These are phyloP conservation scores for Eremothecium gossypii DNA, from an alignment of 1,139 yeast species.

Conservation along the genomic window DNA sequence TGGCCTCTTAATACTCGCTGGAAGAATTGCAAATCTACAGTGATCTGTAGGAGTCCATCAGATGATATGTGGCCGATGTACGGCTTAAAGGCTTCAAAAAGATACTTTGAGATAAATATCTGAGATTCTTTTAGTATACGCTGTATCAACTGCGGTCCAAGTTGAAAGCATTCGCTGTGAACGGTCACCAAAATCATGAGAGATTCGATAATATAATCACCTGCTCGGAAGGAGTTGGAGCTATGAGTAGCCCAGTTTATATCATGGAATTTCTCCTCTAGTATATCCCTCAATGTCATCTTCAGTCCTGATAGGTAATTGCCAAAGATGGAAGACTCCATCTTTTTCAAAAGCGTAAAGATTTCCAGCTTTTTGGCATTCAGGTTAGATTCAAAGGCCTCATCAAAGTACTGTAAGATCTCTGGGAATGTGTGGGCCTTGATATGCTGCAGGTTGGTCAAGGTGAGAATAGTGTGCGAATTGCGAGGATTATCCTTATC, in stretches of 20 bases:
- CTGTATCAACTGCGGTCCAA: conserved; percentile 38
- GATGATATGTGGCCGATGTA: conserved; percentile 28
- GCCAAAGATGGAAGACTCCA: conserved; percentile 45
- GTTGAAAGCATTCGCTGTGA: conserved; percentile 42
- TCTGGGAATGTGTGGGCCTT: conserved; percentile 38
- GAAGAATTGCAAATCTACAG: conserved; percentile 34
- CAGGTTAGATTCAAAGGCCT: conserved; percentile 37
- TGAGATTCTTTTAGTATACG: conserved; percentile 39
- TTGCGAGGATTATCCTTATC: conserved; percentile 32
- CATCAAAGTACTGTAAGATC: conserved; percentile 41
- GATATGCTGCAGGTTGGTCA: conserved; percentile 45
- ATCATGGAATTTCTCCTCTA: conserved; percentile 40
- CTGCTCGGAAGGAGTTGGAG: conserved; percentile 34
- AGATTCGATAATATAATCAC: conserved; percentile 43
- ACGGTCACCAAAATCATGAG: conserved; percentile 44
- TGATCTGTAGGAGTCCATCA: conserved; percentile 31
- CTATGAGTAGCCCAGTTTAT: conserved; percentile 37
- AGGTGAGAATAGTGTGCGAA: conserved; percentile 34
- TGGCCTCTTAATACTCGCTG: conserved; percentile 25
- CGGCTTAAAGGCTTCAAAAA: conserved; percentile 38
- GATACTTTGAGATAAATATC: conserved; percentile 35
- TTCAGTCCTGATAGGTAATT: conserved; percentile 43
- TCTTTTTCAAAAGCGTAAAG: conserved; percentile 37
- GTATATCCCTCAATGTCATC: conserved; percentile 37
- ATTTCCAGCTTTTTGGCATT: conserved; percentile 35